Conservation (phyloP, 2,329 filamentous ascomycete species). For the Ophiostoma himal-ulmi region DNA sequence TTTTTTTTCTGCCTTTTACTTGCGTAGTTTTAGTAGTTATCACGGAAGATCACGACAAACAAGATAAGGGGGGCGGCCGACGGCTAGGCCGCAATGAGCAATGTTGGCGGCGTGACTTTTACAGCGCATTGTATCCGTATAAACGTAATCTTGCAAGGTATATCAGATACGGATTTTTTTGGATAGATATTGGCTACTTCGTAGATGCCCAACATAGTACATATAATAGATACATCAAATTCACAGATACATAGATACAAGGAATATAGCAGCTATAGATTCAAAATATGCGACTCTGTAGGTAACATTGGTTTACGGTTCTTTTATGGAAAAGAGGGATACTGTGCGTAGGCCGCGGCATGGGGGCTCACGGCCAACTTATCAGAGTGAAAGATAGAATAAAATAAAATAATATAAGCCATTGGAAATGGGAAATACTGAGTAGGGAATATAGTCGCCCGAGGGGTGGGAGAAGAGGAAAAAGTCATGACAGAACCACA, state of each 20-base stretch:
- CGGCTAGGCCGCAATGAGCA: constrained; percentile 9
- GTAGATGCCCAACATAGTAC: neutral
- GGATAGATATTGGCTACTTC: neutral
- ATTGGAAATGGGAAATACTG: neutral
- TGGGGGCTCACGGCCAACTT: neutral
- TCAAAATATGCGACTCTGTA: neutral
- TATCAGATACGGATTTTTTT: neutral
- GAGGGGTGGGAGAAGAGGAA: constrained; percentile 9
- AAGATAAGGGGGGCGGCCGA: constrained; percentile 7
- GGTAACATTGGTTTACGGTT: neutral
- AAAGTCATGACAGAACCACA: neutral
- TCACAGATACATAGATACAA: neutral
- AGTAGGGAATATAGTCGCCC: too few relatives aligned
- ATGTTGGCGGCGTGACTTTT: neutral
- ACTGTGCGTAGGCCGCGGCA: neutral
- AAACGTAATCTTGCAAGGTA: neutral
- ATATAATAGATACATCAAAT: neutral
- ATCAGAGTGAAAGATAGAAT: neutral
- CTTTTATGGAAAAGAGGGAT: neutral
- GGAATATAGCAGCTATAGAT: neutral
- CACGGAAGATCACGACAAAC: constrained; percentile 13
- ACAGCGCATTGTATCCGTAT: neutral
- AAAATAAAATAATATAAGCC: neutral
- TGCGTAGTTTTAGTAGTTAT: constrained; percentile 13
- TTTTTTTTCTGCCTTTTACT: neutral